Evolutionary conservation across 2,329 filamentous ascomycete genomes (phyloP).

Genomic region (Trichoderma arundinaceum): DNA sequence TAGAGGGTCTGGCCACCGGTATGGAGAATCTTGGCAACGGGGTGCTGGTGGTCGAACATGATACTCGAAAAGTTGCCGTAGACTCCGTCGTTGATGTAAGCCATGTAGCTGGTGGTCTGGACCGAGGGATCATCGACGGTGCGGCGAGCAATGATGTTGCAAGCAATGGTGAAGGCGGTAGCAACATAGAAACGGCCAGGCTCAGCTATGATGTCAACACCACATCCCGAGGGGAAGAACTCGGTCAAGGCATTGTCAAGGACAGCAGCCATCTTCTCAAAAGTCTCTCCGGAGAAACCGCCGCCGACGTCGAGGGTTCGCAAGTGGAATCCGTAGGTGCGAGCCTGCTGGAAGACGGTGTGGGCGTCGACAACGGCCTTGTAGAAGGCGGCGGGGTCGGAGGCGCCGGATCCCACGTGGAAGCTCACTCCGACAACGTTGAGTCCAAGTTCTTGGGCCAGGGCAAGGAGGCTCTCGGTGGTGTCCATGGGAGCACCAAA

Average conservation of each 20-base stretch:
- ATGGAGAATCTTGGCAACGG: constrained; percentile 79
- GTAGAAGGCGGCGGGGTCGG: constrained; percentile 87
- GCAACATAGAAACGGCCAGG: constrained; percentile 96
- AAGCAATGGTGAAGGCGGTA: constrained; percentile 90
- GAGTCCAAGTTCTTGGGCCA: constrained; percentile 81
- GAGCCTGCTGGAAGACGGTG: constrained; percentile 84
- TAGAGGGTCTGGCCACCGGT: constrained; percentile 63
- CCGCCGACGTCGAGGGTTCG: constrained; percentile 93
- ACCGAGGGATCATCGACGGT: constrained; percentile 75
- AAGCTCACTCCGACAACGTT: constrained; percentile 97
- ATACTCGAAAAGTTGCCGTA: constrained; percentile 99
- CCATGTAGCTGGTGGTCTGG: constrained; percentile 81
- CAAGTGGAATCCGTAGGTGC: constrained; percentile 75
- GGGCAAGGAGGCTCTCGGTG: constrained; percentile 74
- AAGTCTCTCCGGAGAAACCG: constrained; percentile 88
- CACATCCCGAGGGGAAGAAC: constrained; percentile 76
- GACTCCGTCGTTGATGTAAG: constrained; percentile 96
- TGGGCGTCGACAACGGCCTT: constrained; percentile 92
- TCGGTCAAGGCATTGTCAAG: constrained; percentile 81
- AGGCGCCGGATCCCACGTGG: constrained; percentile 95
- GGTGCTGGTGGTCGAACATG: constrained; percentile 98
- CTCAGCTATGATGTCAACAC: constrained; percentile 89
- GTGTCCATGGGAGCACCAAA: constrained; percentile 90
- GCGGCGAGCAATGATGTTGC: constrained; percentile 93
- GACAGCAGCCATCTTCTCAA: constrained; percentile 85